These are phyloP conservation scores for Kwoniella dendrophila DNA, from an alignment of 768 basidiomycete species.

Conservation along the genomic window DNA sequence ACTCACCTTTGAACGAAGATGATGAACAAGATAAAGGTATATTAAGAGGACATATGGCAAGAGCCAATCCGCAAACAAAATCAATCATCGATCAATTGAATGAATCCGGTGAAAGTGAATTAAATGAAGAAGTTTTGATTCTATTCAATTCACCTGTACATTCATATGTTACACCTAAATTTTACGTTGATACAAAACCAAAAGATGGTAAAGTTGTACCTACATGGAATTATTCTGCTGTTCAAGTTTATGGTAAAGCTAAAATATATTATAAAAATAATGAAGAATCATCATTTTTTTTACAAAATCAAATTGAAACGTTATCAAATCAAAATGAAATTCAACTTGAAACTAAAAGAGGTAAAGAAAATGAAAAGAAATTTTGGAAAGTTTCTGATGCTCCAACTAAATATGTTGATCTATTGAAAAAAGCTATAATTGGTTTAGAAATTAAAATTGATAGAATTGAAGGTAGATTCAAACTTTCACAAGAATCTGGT, in stretches of 20 bases:
- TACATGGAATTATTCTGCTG: conserved; percentile 55
- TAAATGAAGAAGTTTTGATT: conserved; percentile 49
- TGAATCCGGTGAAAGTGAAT: conserved; percentile 6
- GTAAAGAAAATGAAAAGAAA: conserved; percentile 1
- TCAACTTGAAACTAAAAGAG: neutral
- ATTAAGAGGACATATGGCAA: conserved; percentile 52
- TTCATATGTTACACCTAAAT: conserved; percentile 53
- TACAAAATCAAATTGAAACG: conserved; percentile 48
- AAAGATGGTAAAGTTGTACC: conserved; percentile 54
- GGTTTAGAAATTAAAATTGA: conserved; percentile 52
- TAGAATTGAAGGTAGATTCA: conserved; percentile 53
- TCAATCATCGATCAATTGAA: conserved; percentile 32
- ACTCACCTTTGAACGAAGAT: conserved; percentile 22
- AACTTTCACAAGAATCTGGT: conserved; percentile 48
- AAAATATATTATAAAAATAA: conserved; percentile 32
- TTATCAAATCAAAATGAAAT: conserved; percentile 34
- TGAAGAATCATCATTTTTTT: conserved; percentile 25
- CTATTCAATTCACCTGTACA: conserved; percentile 52
- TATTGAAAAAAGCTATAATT: conserved; percentile 50
- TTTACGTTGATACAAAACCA: conserved; percentile 53
- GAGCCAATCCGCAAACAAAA: conserved; percentile 53
- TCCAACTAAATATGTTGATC: conserved; percentile 47
- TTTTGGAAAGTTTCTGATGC: conserved; percentile 51
- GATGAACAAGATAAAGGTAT: conserved; percentile 23
- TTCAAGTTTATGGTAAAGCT: conserved; percentile 53